These are phyloP conservation scores for Solanum okadae DNA, from an alignment of 257 asterid species.

Conservation along the genomic window DNA sequence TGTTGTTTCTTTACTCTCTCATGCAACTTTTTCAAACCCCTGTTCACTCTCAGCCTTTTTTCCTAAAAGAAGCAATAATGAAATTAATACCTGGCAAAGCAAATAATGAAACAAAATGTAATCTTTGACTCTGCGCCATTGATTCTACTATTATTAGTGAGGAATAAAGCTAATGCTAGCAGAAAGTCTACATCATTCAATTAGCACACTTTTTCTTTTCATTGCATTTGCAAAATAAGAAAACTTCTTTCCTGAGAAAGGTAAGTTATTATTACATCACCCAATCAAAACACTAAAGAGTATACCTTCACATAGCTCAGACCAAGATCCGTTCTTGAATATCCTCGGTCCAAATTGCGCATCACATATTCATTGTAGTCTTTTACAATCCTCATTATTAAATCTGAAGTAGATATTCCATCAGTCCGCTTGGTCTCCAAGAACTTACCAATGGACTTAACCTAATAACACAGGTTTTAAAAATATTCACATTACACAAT, in stretches of 20 bases:
- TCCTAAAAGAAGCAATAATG: constrained; percentile 23
- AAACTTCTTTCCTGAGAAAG: neutral
- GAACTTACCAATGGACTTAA: constrained; percentile 48
- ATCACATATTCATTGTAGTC: constrained; percentile 63
- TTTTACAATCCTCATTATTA: constrained; percentile 57
- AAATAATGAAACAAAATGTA: neutral
- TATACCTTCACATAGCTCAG: constrained; percentile 59
- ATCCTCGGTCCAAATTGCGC: constrained; percentile 70
- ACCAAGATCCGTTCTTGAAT: constrained; percentile 58
- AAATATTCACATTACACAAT: neutral
- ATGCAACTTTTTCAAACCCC: constrained; percentile 37
- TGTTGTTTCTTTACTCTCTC: constrained; percentile 63
- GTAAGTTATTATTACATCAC: neutral
- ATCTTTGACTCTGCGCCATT: neutral
- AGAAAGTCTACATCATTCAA: neutral
- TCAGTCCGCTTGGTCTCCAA: constrained; percentile 54
- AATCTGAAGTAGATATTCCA: constrained; percentile 59
- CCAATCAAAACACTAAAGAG: neutral
- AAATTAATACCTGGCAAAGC: neutral
- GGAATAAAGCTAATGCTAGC: neutral
- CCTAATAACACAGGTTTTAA: constrained; percentile 20
- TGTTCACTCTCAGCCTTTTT: constrained; percentile 50
- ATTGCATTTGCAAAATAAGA: neutral
- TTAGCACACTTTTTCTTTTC: neutral
- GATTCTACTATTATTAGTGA: neutral